Percentiles rank a stretch among this genome's conserved stretches.
Conservation (phyloP, 495 filamentous ascomycete genomes). For the Bryoglossum gracile region DNA sequence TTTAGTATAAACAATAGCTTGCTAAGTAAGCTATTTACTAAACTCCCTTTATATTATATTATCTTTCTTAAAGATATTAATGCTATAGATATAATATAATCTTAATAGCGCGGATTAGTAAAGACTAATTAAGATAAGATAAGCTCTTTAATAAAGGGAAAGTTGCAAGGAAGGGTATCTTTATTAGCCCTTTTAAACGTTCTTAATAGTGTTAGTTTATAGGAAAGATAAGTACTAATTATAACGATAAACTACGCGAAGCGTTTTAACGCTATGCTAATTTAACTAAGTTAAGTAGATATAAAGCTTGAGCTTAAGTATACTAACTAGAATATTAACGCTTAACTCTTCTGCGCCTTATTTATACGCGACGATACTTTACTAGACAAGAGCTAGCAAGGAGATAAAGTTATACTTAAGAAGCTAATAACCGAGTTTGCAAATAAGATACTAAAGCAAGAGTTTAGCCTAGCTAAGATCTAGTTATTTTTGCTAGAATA, state of each 20-base stretch:
- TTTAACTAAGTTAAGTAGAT: conserved; percentile 73
- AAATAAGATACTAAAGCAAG: conserved; percentile 56
- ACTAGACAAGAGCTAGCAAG: conserved; percentile 11
- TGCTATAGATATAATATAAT: conserved; percentile 45
- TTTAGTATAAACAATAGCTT: conserved; percentile 40
- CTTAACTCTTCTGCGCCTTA: conserved; percentile 11
- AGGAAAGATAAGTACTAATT: conserved; percentile 67
- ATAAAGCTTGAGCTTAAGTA: conserved; percentile 57
- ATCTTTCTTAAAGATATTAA: conserved; percentile 65
- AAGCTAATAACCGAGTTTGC: conserved; percentile 50
- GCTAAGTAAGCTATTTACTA: conserved; percentile 42
- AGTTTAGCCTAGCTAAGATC: conserved; percentile 64
- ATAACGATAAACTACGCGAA: conserved; percentile 76
- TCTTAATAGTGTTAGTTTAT: conserved; percentile 63
- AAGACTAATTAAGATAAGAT: conserved; percentile 20
- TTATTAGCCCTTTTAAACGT: conserved; percentile 70
- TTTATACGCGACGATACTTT: conserved; percentile 8
- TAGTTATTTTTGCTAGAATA: conserved; percentile 65
- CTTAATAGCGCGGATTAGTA: conserved; percentile 3
- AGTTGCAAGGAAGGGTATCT: conserved; percentile 40
- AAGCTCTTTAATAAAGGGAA: too few relatives aligned
- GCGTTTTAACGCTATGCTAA: conserved; percentile 62
- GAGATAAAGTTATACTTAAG: conserved; percentile 31
- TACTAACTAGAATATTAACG: conserved; percentile 29
- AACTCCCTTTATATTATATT: conserved; percentile 53